phyloP scores from a whole-genome alignment of 768 basidiomycete genomes.

The Xerocomellus intermedius region DNA sequence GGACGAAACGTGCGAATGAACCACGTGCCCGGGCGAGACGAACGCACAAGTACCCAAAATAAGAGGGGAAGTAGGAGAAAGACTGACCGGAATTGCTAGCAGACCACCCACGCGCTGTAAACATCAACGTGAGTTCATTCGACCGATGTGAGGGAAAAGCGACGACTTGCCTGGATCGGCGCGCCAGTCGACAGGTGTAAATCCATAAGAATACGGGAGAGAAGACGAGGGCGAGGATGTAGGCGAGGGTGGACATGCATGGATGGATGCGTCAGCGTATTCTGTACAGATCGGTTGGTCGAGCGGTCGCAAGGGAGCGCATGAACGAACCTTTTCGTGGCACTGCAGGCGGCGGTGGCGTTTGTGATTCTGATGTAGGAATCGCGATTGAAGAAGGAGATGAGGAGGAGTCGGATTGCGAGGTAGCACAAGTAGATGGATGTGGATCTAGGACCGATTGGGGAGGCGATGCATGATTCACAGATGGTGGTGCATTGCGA shows the following conservation, averaged over 20 bases:
- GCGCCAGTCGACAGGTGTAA: constrained; percentile 13
- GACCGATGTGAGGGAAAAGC: background rate
- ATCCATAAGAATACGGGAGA: background rate
- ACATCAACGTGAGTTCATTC: background rate
- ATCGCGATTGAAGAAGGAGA: background rate
- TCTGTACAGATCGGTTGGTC: constrained; percentile 10
- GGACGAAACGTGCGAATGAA: no score
- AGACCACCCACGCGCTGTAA: constrained; percentile 1
- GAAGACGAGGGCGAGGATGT: background rate
- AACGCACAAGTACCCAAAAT: background rate
- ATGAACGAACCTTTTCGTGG: constrained; percentile 5
- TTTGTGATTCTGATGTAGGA: background rate
- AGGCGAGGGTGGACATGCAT: constrained; percentile 4
- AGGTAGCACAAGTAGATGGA: background rate
- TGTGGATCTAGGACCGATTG: background rate
- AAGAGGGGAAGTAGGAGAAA: background rate
- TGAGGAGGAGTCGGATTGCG: background rate
- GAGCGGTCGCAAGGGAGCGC: no score
- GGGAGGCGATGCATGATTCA: background rate
- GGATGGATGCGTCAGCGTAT: constrained; percentile 10
- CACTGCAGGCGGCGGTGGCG: background rate
- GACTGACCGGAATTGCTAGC: constrained; percentile 8
- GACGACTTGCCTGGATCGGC: constrained; percentile 3
- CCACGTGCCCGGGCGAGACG: no score
- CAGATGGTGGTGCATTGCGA: no score